Conservation (phyloP, 805 yeast species). For the Helenozyma baotianmanensis region DNA sequence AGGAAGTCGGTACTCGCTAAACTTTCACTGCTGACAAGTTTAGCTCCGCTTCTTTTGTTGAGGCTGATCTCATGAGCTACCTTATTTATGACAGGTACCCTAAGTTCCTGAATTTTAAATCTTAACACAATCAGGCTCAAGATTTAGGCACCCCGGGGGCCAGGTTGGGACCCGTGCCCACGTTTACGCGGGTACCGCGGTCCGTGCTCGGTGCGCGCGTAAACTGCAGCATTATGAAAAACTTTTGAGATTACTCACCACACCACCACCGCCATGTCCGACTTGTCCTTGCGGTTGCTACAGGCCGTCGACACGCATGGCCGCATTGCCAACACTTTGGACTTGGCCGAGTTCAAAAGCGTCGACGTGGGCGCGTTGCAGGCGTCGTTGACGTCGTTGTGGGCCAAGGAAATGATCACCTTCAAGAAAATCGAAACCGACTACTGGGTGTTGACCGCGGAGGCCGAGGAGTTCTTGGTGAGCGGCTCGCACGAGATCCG, state of each 20-base stretch:
- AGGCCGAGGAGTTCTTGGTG: slow-evolving; percentile 72
- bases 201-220: slow-evolving; percentile 5
- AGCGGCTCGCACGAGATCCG: slow-evolving; percentile 91
- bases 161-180: not conserved
- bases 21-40: no score
- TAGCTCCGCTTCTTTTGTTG: no score
- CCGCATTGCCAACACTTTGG: slow-evolving; percentile 65
- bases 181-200: slow-evolving; percentile 1
- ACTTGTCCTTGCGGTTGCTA: slow-evolving; percentile 59
- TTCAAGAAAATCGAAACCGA: slow-evolving; percentile 74
- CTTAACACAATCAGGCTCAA: no score
- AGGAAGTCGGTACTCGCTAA: no score
- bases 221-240: slow-evolving; percentile 11
- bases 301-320: slow-evolving; percentile 54
- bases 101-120: no score
- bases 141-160: no score
- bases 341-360: slow-evolving; percentile 53
- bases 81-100: no score
- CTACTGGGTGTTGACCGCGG: slow-evolving; percentile 68
- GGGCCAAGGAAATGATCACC: slow-evolving; percentile 75
- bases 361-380: slow-evolving; percentile 62
- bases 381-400: slow-evolving; percentile 81
- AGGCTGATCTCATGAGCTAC: no score
- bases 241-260: slow-evolving; percentile 9
- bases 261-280: slow-evolving; percentile 47